Conservation (phyloP, 768 basidiomycete genomes). For the Pholiota microspora region DNA sequence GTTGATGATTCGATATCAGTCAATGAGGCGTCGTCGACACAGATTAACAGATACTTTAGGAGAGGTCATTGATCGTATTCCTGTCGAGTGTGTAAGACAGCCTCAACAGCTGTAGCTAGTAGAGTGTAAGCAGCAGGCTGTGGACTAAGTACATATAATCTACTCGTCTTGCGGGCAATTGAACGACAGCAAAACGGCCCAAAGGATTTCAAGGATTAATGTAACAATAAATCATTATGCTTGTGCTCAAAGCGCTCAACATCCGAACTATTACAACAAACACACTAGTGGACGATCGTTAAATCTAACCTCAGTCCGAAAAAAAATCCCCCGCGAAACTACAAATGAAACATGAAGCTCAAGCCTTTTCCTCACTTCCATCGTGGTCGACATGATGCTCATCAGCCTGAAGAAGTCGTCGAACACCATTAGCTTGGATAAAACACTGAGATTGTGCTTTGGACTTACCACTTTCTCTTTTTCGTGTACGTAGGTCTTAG, state of each 20-base stretch:
- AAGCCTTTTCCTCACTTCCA: not conserved
- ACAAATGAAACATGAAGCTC: not conserved
- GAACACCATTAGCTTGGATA: not conserved
- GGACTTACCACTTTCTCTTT: conserved; percentile 11
- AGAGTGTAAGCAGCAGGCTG: no score
- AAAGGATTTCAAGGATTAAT: not conserved
- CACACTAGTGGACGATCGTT: no score
- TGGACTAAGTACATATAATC: no score
- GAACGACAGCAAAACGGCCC: no score
- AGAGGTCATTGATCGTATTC: no score
- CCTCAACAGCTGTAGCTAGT: no score
- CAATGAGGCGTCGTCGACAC: no score
- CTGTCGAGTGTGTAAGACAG: no score
- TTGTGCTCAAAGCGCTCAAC: not conserved
- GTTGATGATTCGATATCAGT: no score
- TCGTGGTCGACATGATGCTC: not conserved
- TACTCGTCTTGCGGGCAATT: no score
- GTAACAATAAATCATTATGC: not conserved
- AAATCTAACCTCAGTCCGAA: not conserved
- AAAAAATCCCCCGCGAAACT: not conserved
- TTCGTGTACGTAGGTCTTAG: conserved; percentile 11
- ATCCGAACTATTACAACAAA: not conserved
- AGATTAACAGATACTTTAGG: no score
- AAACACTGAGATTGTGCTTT: not conserved
- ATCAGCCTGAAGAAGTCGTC: not conserved